phyloP scores from a whole-genome alignment of 768 basidiomycete species.

The Russula ochroleuca region DNA sequence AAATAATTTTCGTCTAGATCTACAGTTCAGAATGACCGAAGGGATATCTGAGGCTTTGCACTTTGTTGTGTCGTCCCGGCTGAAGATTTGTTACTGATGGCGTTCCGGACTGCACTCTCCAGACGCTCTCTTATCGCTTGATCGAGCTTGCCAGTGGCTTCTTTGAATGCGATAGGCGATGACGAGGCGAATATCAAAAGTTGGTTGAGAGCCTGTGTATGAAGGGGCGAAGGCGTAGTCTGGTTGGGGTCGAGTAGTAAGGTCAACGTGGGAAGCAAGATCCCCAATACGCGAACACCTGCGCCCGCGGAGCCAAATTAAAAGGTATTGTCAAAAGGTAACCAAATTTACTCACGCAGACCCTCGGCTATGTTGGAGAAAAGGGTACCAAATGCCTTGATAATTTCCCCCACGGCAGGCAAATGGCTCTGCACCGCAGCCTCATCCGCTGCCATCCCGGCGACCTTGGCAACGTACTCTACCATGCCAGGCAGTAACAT shows the following conservation, averaged over 20 bases:
- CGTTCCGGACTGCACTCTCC: conserved; percentile 24
- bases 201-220: conserved; percentile 26
- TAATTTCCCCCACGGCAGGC: conserved; percentile 68
- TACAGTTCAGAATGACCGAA: conserved; percentile 25
- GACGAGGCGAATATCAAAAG: conserved; percentile 26
- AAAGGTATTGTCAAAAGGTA: neutral
- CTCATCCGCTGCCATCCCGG: conserved; percentile 56
- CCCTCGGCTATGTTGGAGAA: conserved; percentile 23
- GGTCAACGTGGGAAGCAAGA: conserved; percentile 26
- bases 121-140: conserved; percentile 23
- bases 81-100: conserved; percentile 17
- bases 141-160: conserved; percentile 24
- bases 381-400: conserved; percentile 61
- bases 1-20: conserved; percentile 7
- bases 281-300: conserved; percentile 25
- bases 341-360: conserved; percentile 20
- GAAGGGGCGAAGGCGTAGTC: conserved; percentile 19
- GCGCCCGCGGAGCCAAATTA: neutral
- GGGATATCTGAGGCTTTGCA: conserved; percentile 27
- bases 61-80: conserved; percentile 5
- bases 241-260: conserved; percentile 24
- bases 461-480: conserved; percentile 69
- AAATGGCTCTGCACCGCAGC: conserved; percentile 52
- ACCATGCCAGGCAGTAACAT: conserved; percentile 77
- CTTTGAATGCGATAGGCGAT: conserved; percentile 27